These are phyloP conservation scores for Biancaea sappan DNA, from an alignment of 306 rosid species.

Conservation along the genomic window DNA sequence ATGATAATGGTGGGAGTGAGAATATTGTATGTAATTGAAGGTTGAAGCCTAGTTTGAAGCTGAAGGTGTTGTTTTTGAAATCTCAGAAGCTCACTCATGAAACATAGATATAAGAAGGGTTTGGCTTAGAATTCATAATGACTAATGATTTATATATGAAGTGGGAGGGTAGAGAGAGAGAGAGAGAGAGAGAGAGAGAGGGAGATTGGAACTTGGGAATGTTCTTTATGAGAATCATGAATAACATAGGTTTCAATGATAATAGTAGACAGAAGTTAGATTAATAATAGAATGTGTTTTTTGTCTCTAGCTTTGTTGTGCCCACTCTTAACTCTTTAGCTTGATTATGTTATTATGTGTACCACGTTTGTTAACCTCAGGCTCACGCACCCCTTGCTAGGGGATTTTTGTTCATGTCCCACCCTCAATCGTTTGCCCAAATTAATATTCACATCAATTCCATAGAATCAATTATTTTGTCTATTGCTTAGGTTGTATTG, in stretches of 20 bases:
- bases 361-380: constrained; percentile 49
- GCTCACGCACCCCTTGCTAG: constrained; percentile 55
- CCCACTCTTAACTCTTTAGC: constrained; percentile 18
- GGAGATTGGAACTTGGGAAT: constrained; percentile 34
- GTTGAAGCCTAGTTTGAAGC: too few relatives aligned
- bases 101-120: constrained; percentile 24
- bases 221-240: constrained; percentile 44
- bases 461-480: too few relatives aligned
- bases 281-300: constrained; percentile 51
- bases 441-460: constrained; percentile 3
- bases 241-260: constrained; percentile 36
- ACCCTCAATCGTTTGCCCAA: constrained; percentile 29
- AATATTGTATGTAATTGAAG: too few relatives aligned
- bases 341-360: constrained; percentile 17
- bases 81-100: too few relatives aligned
- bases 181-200: background rate
- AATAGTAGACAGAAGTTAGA: constrained; percentile 49
- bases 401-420: constrained; percentile 34
- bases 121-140: constrained; percentile 27
- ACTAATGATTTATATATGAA: constrained; percentile 36
- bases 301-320: constrained; percentile 44
- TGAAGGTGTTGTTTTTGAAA: too few relatives aligned
- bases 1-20: too few relatives aligned
- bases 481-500: too few relatives aligned
- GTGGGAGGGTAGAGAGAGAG: background rate